These are phyloP conservation scores for Suhomyces panamericanus DNA, from an alignment of 1,139 yeast genomes.

Conservation along the genomic window DNA sequence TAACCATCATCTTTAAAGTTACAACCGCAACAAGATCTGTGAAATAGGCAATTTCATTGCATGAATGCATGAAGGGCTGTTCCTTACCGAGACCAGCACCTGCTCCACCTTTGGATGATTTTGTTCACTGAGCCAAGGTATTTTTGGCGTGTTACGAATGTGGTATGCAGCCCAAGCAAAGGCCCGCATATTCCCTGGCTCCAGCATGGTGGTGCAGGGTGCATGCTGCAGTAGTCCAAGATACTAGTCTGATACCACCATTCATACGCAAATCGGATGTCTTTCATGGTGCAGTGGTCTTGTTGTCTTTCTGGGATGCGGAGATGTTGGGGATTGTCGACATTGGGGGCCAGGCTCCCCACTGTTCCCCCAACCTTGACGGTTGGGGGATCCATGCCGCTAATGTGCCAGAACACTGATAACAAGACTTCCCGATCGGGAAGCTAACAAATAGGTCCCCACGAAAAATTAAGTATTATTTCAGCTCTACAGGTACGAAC, in stretches of 20 bases:
- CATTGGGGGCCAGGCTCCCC: too few species aligned
- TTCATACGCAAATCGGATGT: too few species aligned
- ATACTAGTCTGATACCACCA: too few species aligned
- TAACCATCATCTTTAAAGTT: neutral
- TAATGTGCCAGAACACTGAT: neutral
- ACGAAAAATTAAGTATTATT: neutral
- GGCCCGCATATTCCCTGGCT: too few species aligned
- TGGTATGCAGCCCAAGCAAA: neutral
- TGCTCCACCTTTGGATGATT: neutral
- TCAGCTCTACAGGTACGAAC: slow-evolving; percentile 2
- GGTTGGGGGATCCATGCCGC: too few species aligned
- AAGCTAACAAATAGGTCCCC: neutral
- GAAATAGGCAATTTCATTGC: neutral
- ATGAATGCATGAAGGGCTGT: neutral
- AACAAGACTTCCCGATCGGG: neutral
- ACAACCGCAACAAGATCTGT: neutral
- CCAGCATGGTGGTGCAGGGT: too few species aligned
- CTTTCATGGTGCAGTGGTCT: too few species aligned
- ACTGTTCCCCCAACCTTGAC: too few species aligned
- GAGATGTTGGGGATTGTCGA: too few species aligned
- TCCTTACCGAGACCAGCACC: too few species aligned
- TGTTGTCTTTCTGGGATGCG: too few species aligned
- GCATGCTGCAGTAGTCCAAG: too few species aligned
- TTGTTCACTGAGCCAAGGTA: neutral
- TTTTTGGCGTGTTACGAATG: neutral